Percentiles rank a stretch among this genome's conserved stretches.
These are phyloP conservation scores for Suillus bovinus DNA, from an alignment of 768 basidiomycete genomes.

Conservation along the genomic window DNA sequence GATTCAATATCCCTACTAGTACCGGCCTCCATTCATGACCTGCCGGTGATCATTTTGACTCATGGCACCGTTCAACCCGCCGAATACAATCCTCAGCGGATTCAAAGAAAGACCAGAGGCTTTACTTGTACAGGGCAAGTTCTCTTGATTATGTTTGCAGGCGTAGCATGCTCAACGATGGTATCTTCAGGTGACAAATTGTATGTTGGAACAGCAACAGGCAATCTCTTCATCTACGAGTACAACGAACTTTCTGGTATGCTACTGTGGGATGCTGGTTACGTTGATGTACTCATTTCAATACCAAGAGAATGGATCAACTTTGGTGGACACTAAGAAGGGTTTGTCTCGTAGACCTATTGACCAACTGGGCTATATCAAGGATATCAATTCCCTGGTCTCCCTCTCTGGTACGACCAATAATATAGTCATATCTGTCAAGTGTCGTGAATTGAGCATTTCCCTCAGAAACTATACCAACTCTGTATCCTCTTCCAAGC, in stretches of 20 bases:
- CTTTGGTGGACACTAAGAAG: constrained; percentile 66
- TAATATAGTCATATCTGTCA: neutral
- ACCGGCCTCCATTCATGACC: neutral
- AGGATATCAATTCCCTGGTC: constrained; percentile 83
- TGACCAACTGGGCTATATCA: constrained; percentile 85
- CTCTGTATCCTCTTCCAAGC: constrained; percentile 74
- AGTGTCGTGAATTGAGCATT: constrained; percentile 7
- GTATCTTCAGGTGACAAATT: constrained; percentile 48
- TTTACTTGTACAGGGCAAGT: constrained; percentile 31
- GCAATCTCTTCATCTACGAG: constrained; percentile 55
- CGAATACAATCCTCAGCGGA: constrained; percentile 27
- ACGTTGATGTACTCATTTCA: neutral
- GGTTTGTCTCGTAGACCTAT: constrained; percentile 66
- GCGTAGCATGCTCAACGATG: neutral
- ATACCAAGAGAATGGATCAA: constrained; percentile 14
- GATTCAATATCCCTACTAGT: neutral
- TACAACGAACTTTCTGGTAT: constrained; percentile 42
- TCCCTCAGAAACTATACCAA: constrained; percentile 64
- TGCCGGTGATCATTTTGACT: neutral
- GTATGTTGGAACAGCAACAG: constrained; percentile 62
- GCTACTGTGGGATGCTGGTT: constrained; percentile 14
- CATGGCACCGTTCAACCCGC: constrained; percentile 36
- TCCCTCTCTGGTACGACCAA: constrained; percentile 71
- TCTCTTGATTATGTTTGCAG: constrained; percentile 9
- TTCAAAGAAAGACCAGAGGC: constrained; percentile 39